Percentiles rank a stretch among this genome's conserved stretches.
Evolutionary conservation across 1,139 yeast species (phyloP).

Genomic region (Geotrichum candidum): DNA sequence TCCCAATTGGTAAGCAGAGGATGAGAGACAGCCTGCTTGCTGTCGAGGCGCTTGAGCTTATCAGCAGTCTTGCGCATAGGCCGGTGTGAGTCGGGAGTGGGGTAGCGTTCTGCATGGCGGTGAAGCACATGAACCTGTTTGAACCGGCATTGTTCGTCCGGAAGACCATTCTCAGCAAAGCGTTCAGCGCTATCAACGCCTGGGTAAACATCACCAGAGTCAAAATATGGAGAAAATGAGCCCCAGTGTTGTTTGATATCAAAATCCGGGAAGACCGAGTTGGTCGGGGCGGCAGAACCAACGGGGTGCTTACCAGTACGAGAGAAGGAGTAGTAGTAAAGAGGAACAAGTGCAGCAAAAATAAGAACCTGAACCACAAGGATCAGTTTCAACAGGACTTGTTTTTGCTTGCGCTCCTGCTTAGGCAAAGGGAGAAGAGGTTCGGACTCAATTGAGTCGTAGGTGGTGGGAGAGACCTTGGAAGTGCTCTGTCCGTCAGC

Average conservation of each 20-base stretch:
- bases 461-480: neutral
- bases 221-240: slow-evolving; percentile 38
- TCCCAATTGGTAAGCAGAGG: slow-evolving; percentile 36
- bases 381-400: neutral
- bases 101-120: slow-evolving; percentile 41
- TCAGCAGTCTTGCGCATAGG: slow-evolving; percentile 29
- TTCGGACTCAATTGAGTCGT: neutral
- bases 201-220: slow-evolving; percentile 32
- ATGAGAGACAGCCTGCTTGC: neutral
- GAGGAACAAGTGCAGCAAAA: neutral
- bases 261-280: slow-evolving; percentile 22
- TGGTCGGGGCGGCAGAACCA: neutral
- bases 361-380: neutral
- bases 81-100: slow-evolving; percentile 31
- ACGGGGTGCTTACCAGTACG: neutral
- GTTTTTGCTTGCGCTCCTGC: neutral
- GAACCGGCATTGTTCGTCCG: slow-evolving; percentile 27
- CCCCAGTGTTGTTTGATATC: slow-evolving; percentile 42
- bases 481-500: neutral
- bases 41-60: slow-evolving; percentile 24
- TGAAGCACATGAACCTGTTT: slow-evolving; percentile 39
- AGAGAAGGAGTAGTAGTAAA: neutral
- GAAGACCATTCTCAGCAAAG: slow-evolving; percentile 29
- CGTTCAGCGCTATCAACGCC: slow-evolving; percentile 19
- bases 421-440: neutral